These are phyloP conservation scores for Melastoma candidum DNA, from an alignment of 441 rosid species.

Conservation along the genomic window DNA sequence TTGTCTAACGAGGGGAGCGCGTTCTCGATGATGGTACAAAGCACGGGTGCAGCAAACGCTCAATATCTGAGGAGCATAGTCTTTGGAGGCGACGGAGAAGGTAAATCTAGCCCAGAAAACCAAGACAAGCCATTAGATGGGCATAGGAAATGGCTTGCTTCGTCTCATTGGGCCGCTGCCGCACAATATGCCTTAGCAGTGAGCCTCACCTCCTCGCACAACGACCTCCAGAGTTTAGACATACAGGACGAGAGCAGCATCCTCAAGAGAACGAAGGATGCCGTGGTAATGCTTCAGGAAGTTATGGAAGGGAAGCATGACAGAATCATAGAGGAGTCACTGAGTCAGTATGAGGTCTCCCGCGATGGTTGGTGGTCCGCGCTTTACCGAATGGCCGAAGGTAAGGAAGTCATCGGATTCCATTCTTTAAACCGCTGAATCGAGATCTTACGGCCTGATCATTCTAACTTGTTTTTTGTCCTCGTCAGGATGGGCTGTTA, in stretches of 20 bases:
- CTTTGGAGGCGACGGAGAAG: conserved; percentile 29
- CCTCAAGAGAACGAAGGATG: conserved; percentile 81
- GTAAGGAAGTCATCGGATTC: conserved; percentile 22
- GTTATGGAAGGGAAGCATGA: conserved; percentile 87
- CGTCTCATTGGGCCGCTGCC: conserved; percentile 97
- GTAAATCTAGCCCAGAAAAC: conserved; percentile 22
- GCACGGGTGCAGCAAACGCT: conserved; percentile 15
- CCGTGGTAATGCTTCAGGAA: conserved; percentile 69
- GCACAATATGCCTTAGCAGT: conserved; percentile 81
- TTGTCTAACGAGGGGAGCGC: conserved; percentile 12
- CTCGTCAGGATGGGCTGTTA: conserved; percentile 63
- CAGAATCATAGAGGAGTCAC: conserved; percentile 58
- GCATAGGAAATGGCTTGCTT: conserved; percentile 70
- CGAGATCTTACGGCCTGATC: neutral
- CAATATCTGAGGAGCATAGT: conserved; percentile 10
- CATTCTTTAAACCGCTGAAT: neutral
- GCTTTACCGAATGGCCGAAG: conserved; percentile 84
- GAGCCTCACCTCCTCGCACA: conserved; percentile 84
- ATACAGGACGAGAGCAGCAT: conserved; percentile 52
- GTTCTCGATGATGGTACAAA: conserved; percentile 17
- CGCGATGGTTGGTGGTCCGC: conserved; percentile 95
- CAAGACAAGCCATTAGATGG: conserved; percentile 35
- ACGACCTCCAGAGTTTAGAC: conserved; percentile 72
- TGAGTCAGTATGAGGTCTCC: conserved; percentile 44
- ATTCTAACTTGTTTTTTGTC: conserved; percentile 1